Conservation (phyloP, 306 rosid genomes). For the Canavalia gladiata region DNA sequence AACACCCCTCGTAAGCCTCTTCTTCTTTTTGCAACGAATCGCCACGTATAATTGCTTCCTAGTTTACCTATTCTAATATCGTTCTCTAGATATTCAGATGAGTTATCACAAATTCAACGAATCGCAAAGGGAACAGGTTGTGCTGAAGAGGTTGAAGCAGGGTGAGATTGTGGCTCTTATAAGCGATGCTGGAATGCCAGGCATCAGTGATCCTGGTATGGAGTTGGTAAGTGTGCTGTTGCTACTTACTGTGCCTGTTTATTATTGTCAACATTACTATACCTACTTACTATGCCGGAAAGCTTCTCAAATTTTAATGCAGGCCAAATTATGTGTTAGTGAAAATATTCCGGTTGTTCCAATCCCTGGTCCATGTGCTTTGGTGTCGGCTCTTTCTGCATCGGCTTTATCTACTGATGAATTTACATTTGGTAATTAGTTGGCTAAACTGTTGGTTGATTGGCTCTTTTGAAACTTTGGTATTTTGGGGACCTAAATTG, state of each 20-base stretch:
- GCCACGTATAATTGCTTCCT: not conserved
- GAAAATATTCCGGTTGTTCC: slow-evolving; percentile 86
- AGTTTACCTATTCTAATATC: slow-evolving; percentile 46
- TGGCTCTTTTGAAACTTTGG: not conserved
- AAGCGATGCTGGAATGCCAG: slow-evolving; percentile 92
- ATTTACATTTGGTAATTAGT: slow-evolving; percentile 79
- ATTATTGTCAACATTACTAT: not conserved
- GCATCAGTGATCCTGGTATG: slow-evolving; percentile 92
- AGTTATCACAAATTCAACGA: slow-evolving; percentile 97
- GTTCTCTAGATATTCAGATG: slow-evolving; percentile 64
- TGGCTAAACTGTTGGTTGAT: slow-evolving; percentile 23
- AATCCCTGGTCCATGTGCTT: slow-evolving; percentile 93
- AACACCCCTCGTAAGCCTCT: slow-evolving; percentile 79
- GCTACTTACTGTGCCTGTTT: not conserved
- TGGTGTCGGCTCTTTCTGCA: slow-evolving; percentile 90
- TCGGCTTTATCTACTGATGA: slow-evolving; percentile 85
- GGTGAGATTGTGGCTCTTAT: slow-evolving; percentile 90
- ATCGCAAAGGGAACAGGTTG: slow-evolving; percentile 81
- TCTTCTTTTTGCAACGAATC: not conserved
- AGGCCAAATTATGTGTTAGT: slow-evolving; percentile 82
- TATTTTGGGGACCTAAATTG: slow-evolving; percentile 38
- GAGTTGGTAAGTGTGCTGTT: slow-evolving; percentile 72
- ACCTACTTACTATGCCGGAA: not conserved
- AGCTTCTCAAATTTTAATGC: slow-evolving; percentile 47
- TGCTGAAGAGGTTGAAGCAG: slow-evolving; percentile 83